Evolutionary conservation across 1,284 basidiomycete species (phyloP), one percentile per base, ranked within the genome.

Genomic region (Cryptococcus hybrid): DNA sequence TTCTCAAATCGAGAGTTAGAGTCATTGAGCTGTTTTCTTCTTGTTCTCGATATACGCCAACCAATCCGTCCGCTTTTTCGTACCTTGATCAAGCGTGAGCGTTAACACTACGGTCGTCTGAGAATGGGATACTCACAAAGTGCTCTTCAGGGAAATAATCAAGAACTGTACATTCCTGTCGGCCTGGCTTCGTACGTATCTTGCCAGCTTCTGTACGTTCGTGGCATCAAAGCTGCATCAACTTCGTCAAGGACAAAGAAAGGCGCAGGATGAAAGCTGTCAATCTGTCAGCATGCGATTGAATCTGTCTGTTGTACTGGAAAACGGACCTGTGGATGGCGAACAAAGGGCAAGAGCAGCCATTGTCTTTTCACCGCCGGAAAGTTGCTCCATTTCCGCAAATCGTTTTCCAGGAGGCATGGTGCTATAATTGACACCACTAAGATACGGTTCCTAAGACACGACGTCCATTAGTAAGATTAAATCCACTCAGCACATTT

Each of bases 391-490:
- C 90, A 99, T 99, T 75, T 99, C 96, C 63, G 94, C 85, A 83
- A 99, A 99, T 5, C 93, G 89, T 77, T 99, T 99, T 87, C 98
- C 95, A 0, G 94, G 94, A 0, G 95, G 95, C 90, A 99, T 99
- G 0, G 94, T 93, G 74, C 97, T 94, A 74, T 98, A 99, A 77
- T 95, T 96, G 79, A 99, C 91, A 57, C 95, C 96, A 35, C 88
- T 89, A 30, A 85, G 84, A 69, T 99, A 99, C 0, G 96, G 96
- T 82, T 99, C 96, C 89, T 5, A 35, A 35, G 24, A 8, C 7
- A n/a, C 9, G 24, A n/a, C 15, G n/a, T n/a, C n/a, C n/a, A n/a
- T n/a, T n/a, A n/a, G n/a, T 2, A 40, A 39, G 42, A 44, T 6
- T n/a, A 8, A 44, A 18, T n/a, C 13, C 13, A 44, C 42, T 6